Base-by-base conservation (phyloP, 1,139 yeast genomes). In the Candida sojae region DNA sequence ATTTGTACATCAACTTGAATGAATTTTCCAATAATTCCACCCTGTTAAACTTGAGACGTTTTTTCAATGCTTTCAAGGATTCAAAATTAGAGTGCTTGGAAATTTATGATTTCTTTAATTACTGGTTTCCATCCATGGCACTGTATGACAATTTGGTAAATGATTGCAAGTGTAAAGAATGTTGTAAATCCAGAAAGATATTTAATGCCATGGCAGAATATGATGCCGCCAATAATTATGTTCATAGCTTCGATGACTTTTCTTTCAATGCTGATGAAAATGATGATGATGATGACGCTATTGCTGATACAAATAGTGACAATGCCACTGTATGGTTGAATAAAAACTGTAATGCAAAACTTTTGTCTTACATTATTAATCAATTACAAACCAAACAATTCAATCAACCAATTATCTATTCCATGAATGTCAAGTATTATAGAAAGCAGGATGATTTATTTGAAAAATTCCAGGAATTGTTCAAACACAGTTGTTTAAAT, bases 21-120 rank as follows among this genome's bases (percentile, higher is more conserved):
- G 52, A 51, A 30, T 51, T 46, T 35, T 36, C 46, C 34, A 48
- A 45, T 23, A 38, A 25, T 41, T 42, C 39, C 38, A 37, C 46
- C 12, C 47, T 48, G 36, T 44, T 50, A 13, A 45, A 52, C 30
- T 52, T 51, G 57, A 35, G 11, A 48, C 36, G 7, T 45, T 52
- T 42, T 29, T 25, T 12, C 17, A 30, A 28, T 11, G 46, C 11
- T 10, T 46, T 33, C 25, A 34, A n/a, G 21, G 28, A 26, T 36
- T 52, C 21, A 31, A 34, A 42, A 21, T 45, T 50, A 26, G 39
- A 39, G 10, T 23, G 17, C 5, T 44, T 53, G 30, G 41, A 32
- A 12, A 45, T 53, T 12, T 53, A 48, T 23, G 57, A 53, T 47
- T 53, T 52, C 37, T 53, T 52, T 32, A 53, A 53, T 33, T 53